phyloP scores from a whole-genome alignment of 148 eudicot genomes.

The Rhododendron molle region DNA sequence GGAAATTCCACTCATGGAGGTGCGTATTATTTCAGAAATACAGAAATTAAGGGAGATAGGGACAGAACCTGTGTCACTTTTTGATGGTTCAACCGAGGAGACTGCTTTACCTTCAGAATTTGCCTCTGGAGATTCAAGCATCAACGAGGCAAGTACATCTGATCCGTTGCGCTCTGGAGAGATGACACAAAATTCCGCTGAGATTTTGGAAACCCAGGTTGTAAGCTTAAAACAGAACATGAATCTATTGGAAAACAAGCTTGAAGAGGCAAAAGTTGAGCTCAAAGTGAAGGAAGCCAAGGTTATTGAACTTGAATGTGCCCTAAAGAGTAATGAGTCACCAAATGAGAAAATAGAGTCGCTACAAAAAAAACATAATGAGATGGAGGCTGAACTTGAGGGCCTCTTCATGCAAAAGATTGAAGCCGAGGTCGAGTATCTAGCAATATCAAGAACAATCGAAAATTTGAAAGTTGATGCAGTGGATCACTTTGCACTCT shows the following conservation, averaged over 20 bases:
- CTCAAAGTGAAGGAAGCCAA: slow-evolving; percentile 37
- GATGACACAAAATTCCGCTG: not conserved
- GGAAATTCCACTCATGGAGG: not conserved
- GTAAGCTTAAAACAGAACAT: slow-evolving; percentile 23
- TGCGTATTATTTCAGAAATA: slow-evolving; percentile 48
- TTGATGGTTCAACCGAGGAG: slow-evolving; percentile 26
- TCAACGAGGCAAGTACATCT: slow-evolving; percentile 19
- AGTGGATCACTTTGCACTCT: slow-evolving; percentile 29
- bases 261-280: slow-evolving; percentile 38
- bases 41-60: slow-evolving; percentile 68
- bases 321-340: slow-evolving; percentile 17
- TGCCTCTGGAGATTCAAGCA: slow-evolving; percentile 16
- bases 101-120: slow-evolving; percentile 13
- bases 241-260: slow-evolving; percentile 38
- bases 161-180: slow-evolving; percentile 19
- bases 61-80: slow-evolving; percentile 30
- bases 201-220: slow-evolving; percentile 18
- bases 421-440: slow-evolving; percentile 69
- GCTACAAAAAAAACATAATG: slow-evolving; percentile 19
- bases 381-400: slow-evolving; percentile 54
- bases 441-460: slow-evolving; percentile 39
- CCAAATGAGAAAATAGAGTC: slow-evolving; percentile 17
- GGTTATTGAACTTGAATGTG: slow-evolving; percentile 36
- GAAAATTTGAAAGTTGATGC: slow-evolving; percentile 28
- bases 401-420: slow-evolving; percentile 47